Evolutionary conservation across 192 early-diverging fungal genomes (phyloP).

Genomic region (Tieghemiomyces parasiticus): DNA sequence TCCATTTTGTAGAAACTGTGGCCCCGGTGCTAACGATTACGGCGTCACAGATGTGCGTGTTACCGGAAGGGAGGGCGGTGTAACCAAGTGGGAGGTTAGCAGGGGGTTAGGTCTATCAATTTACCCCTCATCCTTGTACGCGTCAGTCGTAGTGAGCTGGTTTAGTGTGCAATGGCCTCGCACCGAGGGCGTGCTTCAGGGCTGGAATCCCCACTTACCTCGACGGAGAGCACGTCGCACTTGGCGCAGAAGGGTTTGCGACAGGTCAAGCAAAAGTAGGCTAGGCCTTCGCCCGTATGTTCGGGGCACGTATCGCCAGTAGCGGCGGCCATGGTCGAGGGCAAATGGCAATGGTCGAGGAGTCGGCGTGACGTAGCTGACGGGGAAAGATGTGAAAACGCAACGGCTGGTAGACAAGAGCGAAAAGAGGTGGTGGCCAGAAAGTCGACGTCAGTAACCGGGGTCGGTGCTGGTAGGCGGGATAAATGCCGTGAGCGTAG

Average conservation of each 20-base stretch:
- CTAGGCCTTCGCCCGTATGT: too few species aligned
- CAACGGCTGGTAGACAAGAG: too few species aligned
- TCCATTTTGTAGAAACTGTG: constrained; percentile 1
- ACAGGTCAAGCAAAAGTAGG: constrained; percentile 1
- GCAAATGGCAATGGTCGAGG: too few species aligned
- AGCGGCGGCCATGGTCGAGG: too few species aligned
- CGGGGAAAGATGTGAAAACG: too few species aligned
- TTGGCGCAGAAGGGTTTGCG: background rate
- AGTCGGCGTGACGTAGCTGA: too few species aligned
- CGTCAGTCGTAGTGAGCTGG: background rate
- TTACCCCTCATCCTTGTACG: background rate
- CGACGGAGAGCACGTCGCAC: background rate
- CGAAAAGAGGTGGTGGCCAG: too few species aligned
- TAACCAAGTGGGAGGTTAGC: background rate
- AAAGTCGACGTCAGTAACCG: too few species aligned
- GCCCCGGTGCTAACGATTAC: background rate
- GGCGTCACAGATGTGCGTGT: background rate
- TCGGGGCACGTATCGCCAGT: too few species aligned
- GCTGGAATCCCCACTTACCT: background rate
- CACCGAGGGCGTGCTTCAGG: background rate
- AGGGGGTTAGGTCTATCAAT: background rate
- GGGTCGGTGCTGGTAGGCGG: too few species aligned
- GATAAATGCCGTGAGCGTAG: too few species aligned
- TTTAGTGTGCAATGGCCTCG: background rate
- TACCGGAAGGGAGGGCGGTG: too few species aligned